Base-by-base conservation (phyloP, 2,329 filamentous ascomycete genomes). In the Thielaviopsis euricoi region DNA sequence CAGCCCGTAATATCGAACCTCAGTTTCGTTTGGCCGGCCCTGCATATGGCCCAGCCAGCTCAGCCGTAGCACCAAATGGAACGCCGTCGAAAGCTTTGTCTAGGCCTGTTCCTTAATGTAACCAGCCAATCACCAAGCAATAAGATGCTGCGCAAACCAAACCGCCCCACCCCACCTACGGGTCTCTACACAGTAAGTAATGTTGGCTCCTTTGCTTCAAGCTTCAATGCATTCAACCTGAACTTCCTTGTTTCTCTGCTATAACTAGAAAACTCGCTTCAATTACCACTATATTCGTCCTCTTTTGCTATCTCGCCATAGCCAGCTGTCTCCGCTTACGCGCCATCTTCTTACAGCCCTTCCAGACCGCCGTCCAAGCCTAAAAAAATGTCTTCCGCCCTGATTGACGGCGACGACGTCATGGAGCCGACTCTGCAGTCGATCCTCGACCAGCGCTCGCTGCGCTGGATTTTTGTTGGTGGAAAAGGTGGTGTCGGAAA, bases 381-480 rank as follows among this genome's bases (percentile, higher is more conserved):
- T 52, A 33, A 60, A 61, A 63, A 58, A 62, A 73, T 73, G 71
- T 74, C 74, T 59, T 64, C 72, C 62, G 66, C 69, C 62, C 55
- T 72, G 62, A 63, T 71, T 64, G 67, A 68, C 61, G 66, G 67
- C 71, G 85, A 86, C 67, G 86, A 89, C 69, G 76, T 81, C 65
- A 83, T 97, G 75, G 90, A 95, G 75, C 90, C 93, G 53, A 89
- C 87, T 56, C 87, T 98, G 67, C 87, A 96, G 75, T 87, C 87
- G 63, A 89, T 98, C 68, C 82, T 98, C 66, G 89, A 95, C 76
- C 93, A 98, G 73, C 89, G 89, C 72, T 85, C 87, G 37, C 83
- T 98, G 58, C 88, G 93, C 70, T 98, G 93, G 93, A 95, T 98
- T 73, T 98, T 98, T 67, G 93, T 98, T 61, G 93, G 93, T 67